phyloP scores from a whole-genome alignment of 2,329 filamentous ascomycete species.

The Colletotrichum falcatum region DNA sequence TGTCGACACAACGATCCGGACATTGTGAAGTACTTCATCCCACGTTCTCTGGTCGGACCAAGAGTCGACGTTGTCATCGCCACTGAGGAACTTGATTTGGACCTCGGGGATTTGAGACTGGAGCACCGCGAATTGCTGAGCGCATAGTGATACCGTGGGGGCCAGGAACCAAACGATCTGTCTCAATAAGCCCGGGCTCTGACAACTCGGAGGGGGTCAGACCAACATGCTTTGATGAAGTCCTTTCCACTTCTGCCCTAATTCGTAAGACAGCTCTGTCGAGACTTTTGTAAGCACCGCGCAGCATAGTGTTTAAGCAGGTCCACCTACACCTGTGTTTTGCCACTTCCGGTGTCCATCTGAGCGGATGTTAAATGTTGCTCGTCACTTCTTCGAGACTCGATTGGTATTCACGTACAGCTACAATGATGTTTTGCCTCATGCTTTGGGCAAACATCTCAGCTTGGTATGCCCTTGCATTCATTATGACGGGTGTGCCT shows the following conservation, averaged over 20 bases:
- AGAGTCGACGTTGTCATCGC: slow-evolving; percentile 75
- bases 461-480: slow-evolving; percentile 73
- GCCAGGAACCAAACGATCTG: slow-evolving; percentile 80
- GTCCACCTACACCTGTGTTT: slow-evolving; percentile 76
- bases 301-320: slow-evolving; percentile 1
- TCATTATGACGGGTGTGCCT: slow-evolving; percentile 48
- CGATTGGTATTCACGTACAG: slow-evolving; percentile 58
- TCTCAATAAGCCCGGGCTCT: background rate
- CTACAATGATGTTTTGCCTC: slow-evolving; percentile 77
- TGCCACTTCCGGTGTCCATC: slow-evolving; percentile 87
- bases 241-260: slow-evolving; percentile 69
- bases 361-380: slow-evolving; percentile 47
- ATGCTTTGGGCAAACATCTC: slow-evolving; percentile 82
- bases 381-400: background rate
- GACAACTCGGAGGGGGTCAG: background rate
- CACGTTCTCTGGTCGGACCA: slow-evolving; percentile 78
- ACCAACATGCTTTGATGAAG: slow-evolving; percentile 64
- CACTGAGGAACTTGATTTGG: slow-evolving; percentile 72
- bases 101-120: slow-evolving; percentile 69
- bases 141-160: slow-evolving; percentile 75
- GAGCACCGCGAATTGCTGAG: slow-evolving; percentile 74
- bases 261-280: slow-evolving; percentile 76
- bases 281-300: slow-evolving; percentile 41
- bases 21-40: slow-evolving; percentile 72
- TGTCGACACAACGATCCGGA: slow-evolving; percentile 82